These are phyloP conservation scores for Celoporthe dispersa DNA, from an alignment of 2,329 filamentous ascomycete species.

Conservation along the genomic window DNA sequence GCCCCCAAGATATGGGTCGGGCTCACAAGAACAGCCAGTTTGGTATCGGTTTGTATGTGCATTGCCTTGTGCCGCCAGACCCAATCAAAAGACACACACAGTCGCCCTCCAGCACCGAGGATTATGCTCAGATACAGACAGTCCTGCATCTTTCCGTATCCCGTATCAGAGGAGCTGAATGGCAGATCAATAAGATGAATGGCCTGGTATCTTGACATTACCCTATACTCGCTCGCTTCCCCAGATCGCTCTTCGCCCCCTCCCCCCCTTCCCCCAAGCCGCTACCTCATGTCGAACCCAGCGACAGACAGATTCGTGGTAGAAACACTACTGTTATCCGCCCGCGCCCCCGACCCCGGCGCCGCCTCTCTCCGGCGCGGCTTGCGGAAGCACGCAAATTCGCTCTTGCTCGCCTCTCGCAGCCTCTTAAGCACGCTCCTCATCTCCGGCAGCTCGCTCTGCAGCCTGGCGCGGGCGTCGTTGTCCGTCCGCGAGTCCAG, in stretches of 20 bases:
- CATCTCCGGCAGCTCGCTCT: conserved; percentile 90
- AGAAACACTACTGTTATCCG: conserved; percentile 22
- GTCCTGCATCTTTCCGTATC: too few species aligned
- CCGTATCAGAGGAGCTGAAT: too few species aligned
- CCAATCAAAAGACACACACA: neutral
- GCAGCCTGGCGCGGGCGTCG: conserved; percentile 76
- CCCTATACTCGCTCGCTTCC: neutral
- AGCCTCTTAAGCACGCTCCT: conserved; percentile 82
- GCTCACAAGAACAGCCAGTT: too few species aligned
- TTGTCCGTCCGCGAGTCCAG: conserved; percentile 89
- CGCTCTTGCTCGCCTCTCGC: conserved; percentile 78
- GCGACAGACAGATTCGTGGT: conserved; percentile 22
- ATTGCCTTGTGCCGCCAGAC: too few species aligned
- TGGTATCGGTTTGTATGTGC: too few species aligned
- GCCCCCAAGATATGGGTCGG: too few species aligned
- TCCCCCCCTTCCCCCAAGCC: neutral
- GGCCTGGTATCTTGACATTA: neutral
- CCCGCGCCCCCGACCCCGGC: conserved; percentile 16
- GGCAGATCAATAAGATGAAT: neutral
- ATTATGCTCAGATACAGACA: too few species aligned
- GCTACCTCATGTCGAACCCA: conserved; percentile 20
- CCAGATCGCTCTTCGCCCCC: too few species aligned
- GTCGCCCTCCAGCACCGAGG: too few species aligned
- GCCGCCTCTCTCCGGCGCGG: conserved; percentile 43
- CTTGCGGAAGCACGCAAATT: conserved; percentile 86